Evolutionary conservation across 352 stramenopile genomes (phyloP), one percentile per base, ranked within the genome.

Genomic region (Phytophthora cajani): DNA sequence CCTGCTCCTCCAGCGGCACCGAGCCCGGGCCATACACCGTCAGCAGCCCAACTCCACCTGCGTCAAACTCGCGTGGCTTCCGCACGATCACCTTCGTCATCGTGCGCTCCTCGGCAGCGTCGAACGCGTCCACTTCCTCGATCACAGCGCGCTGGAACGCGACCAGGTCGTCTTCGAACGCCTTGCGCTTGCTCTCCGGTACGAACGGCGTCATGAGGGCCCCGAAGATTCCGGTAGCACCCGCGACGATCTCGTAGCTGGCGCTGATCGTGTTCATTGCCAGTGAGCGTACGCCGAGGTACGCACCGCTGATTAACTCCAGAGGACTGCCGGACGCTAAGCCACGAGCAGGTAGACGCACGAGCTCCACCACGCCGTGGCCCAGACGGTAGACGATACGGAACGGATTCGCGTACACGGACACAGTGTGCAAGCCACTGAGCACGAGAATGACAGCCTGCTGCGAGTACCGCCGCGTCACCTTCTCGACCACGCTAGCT

Each of bases 191-290:
- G 65, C 77, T 87, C 32, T 93, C 86, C 5, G 87, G 88, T 7
- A 95, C 67, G 14, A 95, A 65, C 10, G 87, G 89, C 5, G 72
- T 78, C n/a, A 93, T 64, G 12, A 95, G 52, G n/a, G 85, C 86
- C n/a, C 82, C 77, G 0, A 95, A 68, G 49, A 95, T 92, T 2
- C 85, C 89, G 1, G 85, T 91, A 16, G 83, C 86, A 14, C 89
- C 89, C 0, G 89, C 89, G 8, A 97, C 84, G 54, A 95, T 94
- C 69, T 97, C 89, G 67, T 97, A 97, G 9, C 88, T 91, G 19
- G 88, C 89, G 65, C 89, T 97, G 71, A 97, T 97, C 5, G 84
- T 90, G 59, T 97, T 97, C 89, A 95, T 97, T 1, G 87, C 89
- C 23, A 97, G 71, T 12, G 88, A 95, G 6, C 88, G 84, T 5